Evolutionary conservation across 495 filamentous ascomycete species (phyloP), one percentile per base, ranked within the genome.

Genomic region (Penicillium psychrofluorescens): DNA sequence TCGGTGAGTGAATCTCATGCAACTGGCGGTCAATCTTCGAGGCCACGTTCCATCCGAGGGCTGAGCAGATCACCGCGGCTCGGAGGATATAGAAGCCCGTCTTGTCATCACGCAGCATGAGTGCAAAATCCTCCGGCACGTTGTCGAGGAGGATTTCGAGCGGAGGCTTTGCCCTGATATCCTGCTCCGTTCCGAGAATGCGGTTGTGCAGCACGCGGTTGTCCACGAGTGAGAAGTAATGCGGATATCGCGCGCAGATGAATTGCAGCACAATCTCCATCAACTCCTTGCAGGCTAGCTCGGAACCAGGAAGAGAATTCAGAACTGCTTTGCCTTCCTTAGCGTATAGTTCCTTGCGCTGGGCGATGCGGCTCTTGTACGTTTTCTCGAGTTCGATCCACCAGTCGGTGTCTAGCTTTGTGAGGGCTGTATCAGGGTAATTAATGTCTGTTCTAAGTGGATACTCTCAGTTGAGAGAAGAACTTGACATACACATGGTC

Each of bases 221-320:
- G 48, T 82, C 76, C 5, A 58, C 54, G 0, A 95, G 62, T 0
- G 70, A 68, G 62, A 95, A 95, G 58, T 85, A 81, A 22, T 80
- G 78, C 6, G 90, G 90, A 52, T 95, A 95, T 0, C 90, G 78
- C 15, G 80, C 73, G 48, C 78, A 84, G 27, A 89, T 62, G 54
- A 90, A 95, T 49, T 91, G 85, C 10, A 95, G 50, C 7, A 74
- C 75, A 80, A 90, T 87, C 61, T 95, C 90, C 89, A 95, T 94
- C 12, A 92, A 65, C 56, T 95, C 90, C 54, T 90, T 92, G 60
- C 83, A 86, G 4, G 80, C 88, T 1, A 92, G 65, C 54, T 94
- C 87, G 2, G 84, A 82, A 31, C 88, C 88, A 0, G 90, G 89
- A 2, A 89, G 74, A 34, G 70, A 69, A 32, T 85, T 73, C 29